A percentile compares a stretch with the other conserved stretches of the same genome.
Conservation (phyloP, 2,329 filamentous ascomycete genomes). For the Cercospora zeina region DNA sequence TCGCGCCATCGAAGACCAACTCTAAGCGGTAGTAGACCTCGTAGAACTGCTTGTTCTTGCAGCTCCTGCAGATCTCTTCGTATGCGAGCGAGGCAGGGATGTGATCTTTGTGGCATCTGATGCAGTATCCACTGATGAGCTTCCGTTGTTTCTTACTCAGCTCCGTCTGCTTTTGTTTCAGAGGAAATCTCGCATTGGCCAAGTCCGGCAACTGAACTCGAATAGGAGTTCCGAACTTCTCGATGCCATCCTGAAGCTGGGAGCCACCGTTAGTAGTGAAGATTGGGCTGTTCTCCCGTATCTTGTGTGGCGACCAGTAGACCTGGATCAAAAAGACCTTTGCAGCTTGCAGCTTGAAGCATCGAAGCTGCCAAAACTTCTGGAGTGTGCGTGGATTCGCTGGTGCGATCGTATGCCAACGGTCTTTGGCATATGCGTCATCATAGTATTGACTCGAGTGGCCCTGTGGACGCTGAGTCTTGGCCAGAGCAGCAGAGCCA, state of each 20-base stretch:
- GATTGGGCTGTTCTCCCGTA: neutral
- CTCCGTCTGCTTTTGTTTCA: neutral
- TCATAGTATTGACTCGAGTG: neutral
- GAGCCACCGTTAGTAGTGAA: neutral
- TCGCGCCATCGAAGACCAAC: neutral
- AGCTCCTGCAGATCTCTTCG: neutral
- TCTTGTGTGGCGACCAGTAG: neutral
- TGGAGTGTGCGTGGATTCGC: too few species aligned
- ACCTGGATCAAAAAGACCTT: neutral
- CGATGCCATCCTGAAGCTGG: neutral
- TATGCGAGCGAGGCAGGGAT: neutral
- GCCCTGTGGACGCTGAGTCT: neutral
- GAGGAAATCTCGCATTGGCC: neutral
- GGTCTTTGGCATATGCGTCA: neutral
- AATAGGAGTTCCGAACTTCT: neutral
- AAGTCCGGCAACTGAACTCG: neutral
- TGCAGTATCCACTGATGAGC: neutral
- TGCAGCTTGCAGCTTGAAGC: neutral
- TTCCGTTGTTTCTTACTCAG: neutral
- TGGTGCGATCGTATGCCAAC: neutral
- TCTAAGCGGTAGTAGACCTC: neutral
- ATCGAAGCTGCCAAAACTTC: neutral
- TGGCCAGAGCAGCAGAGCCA: too few species aligned
- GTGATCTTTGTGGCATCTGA: neutral
- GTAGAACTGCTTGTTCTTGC: neutral